Evolutionary conservation across 108 stramenopile species (phyloP), one percentile per base, ranked within the genome.

Genomic region (Skeletonema potamos): DNA sequence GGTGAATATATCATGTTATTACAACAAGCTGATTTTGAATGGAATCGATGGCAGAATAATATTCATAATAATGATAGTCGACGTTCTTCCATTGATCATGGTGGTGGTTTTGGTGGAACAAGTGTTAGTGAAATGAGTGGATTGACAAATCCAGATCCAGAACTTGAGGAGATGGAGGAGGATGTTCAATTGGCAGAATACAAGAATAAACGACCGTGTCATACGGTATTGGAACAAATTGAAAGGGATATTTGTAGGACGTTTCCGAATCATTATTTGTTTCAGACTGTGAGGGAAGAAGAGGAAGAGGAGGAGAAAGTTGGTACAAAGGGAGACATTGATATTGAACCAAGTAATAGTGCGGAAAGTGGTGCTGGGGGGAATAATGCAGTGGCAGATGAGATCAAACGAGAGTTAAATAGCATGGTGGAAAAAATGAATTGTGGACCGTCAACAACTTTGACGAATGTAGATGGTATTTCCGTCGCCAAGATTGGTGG

Each of bases 181-280:
- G 46, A 48, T 20, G 22, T 0, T 51, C 48, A 24, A 20, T 51
- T 24, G 48, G 48, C 15, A 22, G 48, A 51, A 22, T 24, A 51
- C 8, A 15, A 51, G 22, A 51, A 51, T 51, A 51, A 24, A 51
- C 48, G 48, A 9, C 48, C 48, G 48, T 6, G 18, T 20, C 48
- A 51, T 51, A 20, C 22, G 48, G 22, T 22, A 6, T 22, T 51
- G 48, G 87, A 89, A 39, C 87, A 84, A 27, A 96, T 94, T 68
- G 87, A 90, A 46, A 72, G 89, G 6, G 95, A 96, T 69, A 86
- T 96, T 57, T 74, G 79, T 63, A 85, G 95, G 13, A 96, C 95
- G 17, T 96, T 82, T 74, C 95, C 95, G 22, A 83, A 87, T n/a
- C 92, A 94, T 63, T 72, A 66, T 26, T 60, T 92, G 63, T 96